Conservation (phyloP, 2,329 filamentous ascomycete genomes). For the Rutstroemia sp. region DNA sequence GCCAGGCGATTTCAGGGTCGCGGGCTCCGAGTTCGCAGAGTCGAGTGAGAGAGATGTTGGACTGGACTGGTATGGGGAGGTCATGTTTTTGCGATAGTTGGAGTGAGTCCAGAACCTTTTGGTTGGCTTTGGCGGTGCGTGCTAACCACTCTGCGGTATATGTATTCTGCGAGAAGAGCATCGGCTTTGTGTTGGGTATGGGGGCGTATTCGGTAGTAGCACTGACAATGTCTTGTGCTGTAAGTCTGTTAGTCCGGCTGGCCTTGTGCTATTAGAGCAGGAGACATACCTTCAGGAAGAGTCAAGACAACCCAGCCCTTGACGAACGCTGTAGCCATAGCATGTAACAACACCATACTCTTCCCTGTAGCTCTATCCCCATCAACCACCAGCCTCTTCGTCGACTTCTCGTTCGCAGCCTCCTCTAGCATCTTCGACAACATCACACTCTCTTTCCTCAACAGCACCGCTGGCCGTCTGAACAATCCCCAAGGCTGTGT, state of each 20-base stretch:
- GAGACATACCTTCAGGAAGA: conserved; percentile 71
- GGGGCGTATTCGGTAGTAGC: conserved; percentile 75
- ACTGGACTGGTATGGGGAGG: conserved; percentile 51
- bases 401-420: conserved; percentile 46
- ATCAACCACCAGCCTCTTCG: conserved; percentile 58
- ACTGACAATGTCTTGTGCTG: conserved; percentile 74
- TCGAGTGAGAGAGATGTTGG: conserved; percentile 54
- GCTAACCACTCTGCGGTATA: conserved; percentile 70
- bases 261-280: background rate
- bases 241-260: conserved; percentile 13
- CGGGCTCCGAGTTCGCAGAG: conserved; percentile 62
- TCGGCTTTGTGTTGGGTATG: conserved; percentile 49
- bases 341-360: conserved; percentile 78
- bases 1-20: conserved; percentile 72
- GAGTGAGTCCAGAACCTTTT: conserved; percentile 48
- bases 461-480: conserved; percentile 67
- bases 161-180: conserved; percentile 68
- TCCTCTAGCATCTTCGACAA: conserved; percentile 57
- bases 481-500: conserved; percentile 87
- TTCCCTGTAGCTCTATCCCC: conserved; percentile 76
- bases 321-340: conserved; percentile 70
- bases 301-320: conserved; percentile 86
- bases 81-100: conserved; percentile 44
- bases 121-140: conserved; percentile 67
- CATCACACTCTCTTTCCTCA: conserved; percentile 71